These are phyloP conservation scores for Pythium coloratum DNA, from an alignment of 352 stramenopile species.

Conservation along the genomic window DNA sequence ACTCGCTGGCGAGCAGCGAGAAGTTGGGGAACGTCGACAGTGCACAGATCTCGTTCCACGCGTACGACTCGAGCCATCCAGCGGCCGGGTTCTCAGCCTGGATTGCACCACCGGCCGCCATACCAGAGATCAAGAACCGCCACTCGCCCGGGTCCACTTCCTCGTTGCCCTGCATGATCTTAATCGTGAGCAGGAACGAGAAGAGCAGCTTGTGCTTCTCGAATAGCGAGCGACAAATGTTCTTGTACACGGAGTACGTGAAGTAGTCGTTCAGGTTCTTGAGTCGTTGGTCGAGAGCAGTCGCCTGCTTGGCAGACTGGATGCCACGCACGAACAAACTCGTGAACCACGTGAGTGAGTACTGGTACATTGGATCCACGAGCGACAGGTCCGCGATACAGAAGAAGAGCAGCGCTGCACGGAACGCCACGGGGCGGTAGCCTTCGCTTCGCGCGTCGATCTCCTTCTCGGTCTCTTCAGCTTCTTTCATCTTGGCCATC, in stretches of 20 bases:
- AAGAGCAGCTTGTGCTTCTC: conserved; percentile 95
- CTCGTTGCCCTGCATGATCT: conserved; percentile 87
- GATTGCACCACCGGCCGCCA: conserved; percentile 41
- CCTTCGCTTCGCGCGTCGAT: conserved; percentile 86
- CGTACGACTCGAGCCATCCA: conserved; percentile 70
- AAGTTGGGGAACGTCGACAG: conserved; percentile 73
- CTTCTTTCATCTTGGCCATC: conserved; percentile 90
- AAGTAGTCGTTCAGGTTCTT: conserved; percentile 92
- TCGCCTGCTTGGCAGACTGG: conserved; percentile 65
- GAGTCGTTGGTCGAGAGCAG: conserved; percentile 72
- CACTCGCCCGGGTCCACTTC: conserved; percentile 84
- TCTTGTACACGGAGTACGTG: conserved; percentile 94
- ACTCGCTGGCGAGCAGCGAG: conserved; percentile 47
- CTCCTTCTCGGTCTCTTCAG: conserved; percentile 89
- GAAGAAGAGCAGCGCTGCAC: conserved; percentile 89
- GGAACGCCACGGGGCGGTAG: conserved; percentile 88
- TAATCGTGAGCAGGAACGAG: conserved; percentile 89
- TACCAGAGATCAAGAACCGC: conserved; percentile 90
- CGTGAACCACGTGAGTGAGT: conserved; percentile 93
- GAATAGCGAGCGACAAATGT: conserved; percentile 92
- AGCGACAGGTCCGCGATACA: conserved; percentile 88
- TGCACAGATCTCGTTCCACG: conserved; percentile 77
- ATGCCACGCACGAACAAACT: conserved; percentile 91
- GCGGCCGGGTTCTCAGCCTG: conserved; percentile 50
- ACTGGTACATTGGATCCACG: conserved; percentile 92